phyloP scores from a whole-genome alignment of 2,329 filamentous ascomycete genomes.

The Colletotrichum falcatum region DNA sequence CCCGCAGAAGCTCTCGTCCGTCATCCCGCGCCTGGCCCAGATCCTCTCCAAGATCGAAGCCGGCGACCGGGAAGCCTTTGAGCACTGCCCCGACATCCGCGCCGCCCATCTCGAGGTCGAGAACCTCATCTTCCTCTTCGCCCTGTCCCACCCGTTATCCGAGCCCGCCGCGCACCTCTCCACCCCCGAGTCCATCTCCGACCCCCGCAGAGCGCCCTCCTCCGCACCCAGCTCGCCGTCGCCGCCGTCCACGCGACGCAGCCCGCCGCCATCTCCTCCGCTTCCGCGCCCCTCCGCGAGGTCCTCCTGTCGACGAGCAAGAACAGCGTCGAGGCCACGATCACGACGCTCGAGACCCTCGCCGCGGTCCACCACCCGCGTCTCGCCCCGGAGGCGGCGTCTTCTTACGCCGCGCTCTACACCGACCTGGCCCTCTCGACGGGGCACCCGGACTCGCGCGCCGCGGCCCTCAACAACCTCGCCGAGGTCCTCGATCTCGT shows the following conservation, averaged over 20 bases:
- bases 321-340: constrained; percentile 51
- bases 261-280: constrained; percentile 4
- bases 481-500: constrained; percentile 58
- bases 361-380: constrained; percentile 47
- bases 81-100: constrained; percentile 54
- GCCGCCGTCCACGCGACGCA: constrained; percentile 51
- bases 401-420: constrained; percentile 55
- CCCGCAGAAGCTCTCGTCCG: constrained; percentile 51
- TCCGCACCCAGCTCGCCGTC: constrained; percentile 54
- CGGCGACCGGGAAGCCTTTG: constrained; percentile 25
- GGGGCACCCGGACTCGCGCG: constrained; percentile 58
- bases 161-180: not conserved
- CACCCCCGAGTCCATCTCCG: constrained; percentile 1
- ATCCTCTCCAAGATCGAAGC: constrained; percentile 44
- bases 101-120: constrained; percentile 61
- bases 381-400: constrained; percentile 44
- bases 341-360: constrained; percentile 55
- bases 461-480: constrained; percentile 61
- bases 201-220: constrained; percentile 49
- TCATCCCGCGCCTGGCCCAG: constrained; percentile 46
- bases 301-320: constrained; percentile 13
- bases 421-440: constrained; percentile 54
- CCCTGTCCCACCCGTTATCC: constrained; percentile 25
- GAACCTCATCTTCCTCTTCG: constrained; percentile 55
- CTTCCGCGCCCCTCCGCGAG: constrained; percentile 25